Conservation (phyloP, 129 eudicot species). For the Helianthus annuus region HanXRQr2.0-SUNRISE NC_035435.2:41897428-41897927, state of each 20-base stretch:
- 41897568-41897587: slow-evolving; percentile 64
- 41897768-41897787: no score
- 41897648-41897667: slow-evolving; percentile 78
- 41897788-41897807: no score
- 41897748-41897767: slow-evolving; percentile 67
- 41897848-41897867: no score
- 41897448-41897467: slow-evolving; percentile 14
- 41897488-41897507: background rate
- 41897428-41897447: slow-evolving; percentile 15
- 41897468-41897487: slow-evolving; percentile 3
- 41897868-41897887: no score
- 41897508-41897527: slow-evolving; percentile 7
- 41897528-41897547: no score
- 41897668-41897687: slow-evolving; percentile 67
- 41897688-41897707: slow-evolving; percentile 45
- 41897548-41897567: slow-evolving; percentile 52
- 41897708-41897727: slow-evolving; percentile 41
- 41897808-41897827: no score
- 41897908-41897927: no score
- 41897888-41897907: no score
- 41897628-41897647: slow-evolving; percentile 83
- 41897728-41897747: slow-evolving; percentile 66
- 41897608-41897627: slow-evolving; percentile 86
- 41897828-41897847: no score
- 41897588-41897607: slow-evolving; percentile 59